phyloP scores from a whole-genome alignment of 805 yeast species.

The Candida yuanshanica region DNA sequence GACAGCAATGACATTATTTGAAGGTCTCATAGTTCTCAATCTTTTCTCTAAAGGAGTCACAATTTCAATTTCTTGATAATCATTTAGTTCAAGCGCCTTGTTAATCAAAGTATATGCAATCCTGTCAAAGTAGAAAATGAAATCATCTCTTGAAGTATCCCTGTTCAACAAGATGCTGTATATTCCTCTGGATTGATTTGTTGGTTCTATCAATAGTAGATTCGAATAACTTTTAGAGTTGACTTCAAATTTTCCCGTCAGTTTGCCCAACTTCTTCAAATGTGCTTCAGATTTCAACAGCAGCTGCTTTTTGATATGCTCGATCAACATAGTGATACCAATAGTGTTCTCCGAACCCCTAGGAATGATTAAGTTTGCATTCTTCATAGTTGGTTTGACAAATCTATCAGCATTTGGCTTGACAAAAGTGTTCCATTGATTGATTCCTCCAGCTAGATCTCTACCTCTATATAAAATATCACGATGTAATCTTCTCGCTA shows the following conservation, averaged over 20 bases:
- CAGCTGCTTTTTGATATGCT: conserved; percentile 73
- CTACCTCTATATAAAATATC: conserved; percentile 86
- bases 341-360: conserved; percentile 77
- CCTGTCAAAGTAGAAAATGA: conserved; percentile 81
- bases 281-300: conserved; percentile 61
- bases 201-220: conserved; percentile 29
- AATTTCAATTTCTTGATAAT: conserved; percentile 32
- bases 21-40: conserved; percentile 24
- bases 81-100: conserved; percentile 53
- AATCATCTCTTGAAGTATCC: conserved; percentile 60
- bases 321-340: conserved; percentile 75
- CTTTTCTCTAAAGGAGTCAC: conserved; percentile 36
- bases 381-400: conserved; percentile 68
- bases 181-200: conserved; percentile 68
- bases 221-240: conserved; percentile 14
- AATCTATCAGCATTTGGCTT: conserved; percentile 83
- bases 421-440: conserved; percentile 88
- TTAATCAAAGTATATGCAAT: conserved; percentile 68
- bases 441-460: conserved; percentile 72
- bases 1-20: conserved; percentile 59
- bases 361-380: conserved; percentile 88
- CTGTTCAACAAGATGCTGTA: conserved; percentile 61
- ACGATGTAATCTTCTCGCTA: conserved; percentile 81
- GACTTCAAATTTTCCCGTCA: conserved; percentile 40
- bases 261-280: conserved; percentile 50